Conservation (phyloP, 139 green algal genomes). For the Tetradesmus obliquus region DNA sequence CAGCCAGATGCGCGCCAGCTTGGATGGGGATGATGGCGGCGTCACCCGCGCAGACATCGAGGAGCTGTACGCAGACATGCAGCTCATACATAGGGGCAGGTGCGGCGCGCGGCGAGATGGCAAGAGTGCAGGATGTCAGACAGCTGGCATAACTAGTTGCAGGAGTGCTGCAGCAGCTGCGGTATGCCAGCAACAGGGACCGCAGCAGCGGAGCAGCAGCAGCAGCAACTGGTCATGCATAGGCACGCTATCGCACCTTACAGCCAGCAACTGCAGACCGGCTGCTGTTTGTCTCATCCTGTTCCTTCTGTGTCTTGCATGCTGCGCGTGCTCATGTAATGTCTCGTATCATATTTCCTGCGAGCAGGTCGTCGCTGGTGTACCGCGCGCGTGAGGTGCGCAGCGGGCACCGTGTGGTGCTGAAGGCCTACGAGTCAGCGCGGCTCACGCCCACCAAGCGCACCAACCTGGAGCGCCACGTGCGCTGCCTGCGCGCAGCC, state of each 20-base stretch:
- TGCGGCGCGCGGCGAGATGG: background rate
- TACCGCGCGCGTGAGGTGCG: conserved; percentile 43
- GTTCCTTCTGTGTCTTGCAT: background rate
- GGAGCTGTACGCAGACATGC: conserved; percentile 36
- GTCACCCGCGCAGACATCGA: conserved; percentile 16
- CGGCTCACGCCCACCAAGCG: background rate
- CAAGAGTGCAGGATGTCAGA: too few species aligned
- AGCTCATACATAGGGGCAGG: conserved; percentile 37
- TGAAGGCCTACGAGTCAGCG: background rate
- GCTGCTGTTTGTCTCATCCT: background rate
- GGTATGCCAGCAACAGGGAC: too few species aligned
- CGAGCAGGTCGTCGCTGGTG: conserved; percentile 29
- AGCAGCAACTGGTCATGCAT: too few species aligned
- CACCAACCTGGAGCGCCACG: conserved; percentile 26
- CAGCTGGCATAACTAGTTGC: too few species aligned
- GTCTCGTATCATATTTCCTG: background rate
- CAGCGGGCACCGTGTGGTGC: conserved; percentile 21
- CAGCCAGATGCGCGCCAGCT: background rate
- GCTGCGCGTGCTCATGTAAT: too few species aligned
- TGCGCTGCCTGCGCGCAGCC: background rate
- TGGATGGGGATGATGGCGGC: background rate
- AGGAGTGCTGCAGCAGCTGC: too few species aligned
- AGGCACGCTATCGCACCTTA: too few species aligned
- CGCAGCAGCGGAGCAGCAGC: background rate
- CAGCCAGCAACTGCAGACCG: background rate